Conservation (phyloP, 2,329 filamentous ascomycete species). For the Penicillium occitanis region DNA sequence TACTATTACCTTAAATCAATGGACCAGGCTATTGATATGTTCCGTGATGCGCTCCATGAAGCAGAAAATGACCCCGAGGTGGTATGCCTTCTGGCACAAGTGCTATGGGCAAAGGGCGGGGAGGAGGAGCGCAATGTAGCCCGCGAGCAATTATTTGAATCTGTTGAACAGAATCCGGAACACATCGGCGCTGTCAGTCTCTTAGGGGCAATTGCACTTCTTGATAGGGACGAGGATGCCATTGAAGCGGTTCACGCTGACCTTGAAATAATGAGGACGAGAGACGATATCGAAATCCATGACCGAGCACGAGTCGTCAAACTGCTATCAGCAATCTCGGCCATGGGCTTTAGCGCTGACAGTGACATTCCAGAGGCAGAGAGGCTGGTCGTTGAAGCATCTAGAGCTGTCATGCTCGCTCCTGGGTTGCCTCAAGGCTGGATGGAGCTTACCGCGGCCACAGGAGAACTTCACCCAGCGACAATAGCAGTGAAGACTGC, state of each 20-base stretch:
- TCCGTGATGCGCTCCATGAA: constrained; percentile 76
- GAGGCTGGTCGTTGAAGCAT: constrained; percentile 63
- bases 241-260: constrained; percentile 78
- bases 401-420: constrained; percentile 75
- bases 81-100: constrained; percentile 82
- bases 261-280: constrained; percentile 69
- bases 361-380: constrained; percentile 46
- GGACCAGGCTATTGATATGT: constrained; percentile 71
- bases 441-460: constrained; percentile 67
- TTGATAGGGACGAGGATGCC: constrained; percentile 76
- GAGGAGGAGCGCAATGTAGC: constrained; percentile 73
- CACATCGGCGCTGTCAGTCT: constrained; percentile 80
- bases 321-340: constrained; percentile 72
- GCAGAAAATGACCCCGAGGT: constrained; percentile 76
- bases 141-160: constrained; percentile 74
- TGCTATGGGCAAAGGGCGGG: constrained; percentile 86
- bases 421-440: constrained; percentile 79
- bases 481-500: constrained; percentile 84
- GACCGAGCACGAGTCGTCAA: constrained; percentile 71
- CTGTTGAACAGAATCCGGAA: constrained; percentile 69
- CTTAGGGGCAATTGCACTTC: constrained; percentile 76
- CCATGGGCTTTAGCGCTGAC: constrained; percentile 51
- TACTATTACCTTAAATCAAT: constrained; percentile 69
- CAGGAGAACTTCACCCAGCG: constrained; percentile 57
- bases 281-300: constrained; percentile 59